These are phyloP conservation scores for Paraphaeosphaeria sporulosa DNA, from an alignment of 2,329 filamentous ascomycete genomes.

Conservation along the genomic window DNA sequence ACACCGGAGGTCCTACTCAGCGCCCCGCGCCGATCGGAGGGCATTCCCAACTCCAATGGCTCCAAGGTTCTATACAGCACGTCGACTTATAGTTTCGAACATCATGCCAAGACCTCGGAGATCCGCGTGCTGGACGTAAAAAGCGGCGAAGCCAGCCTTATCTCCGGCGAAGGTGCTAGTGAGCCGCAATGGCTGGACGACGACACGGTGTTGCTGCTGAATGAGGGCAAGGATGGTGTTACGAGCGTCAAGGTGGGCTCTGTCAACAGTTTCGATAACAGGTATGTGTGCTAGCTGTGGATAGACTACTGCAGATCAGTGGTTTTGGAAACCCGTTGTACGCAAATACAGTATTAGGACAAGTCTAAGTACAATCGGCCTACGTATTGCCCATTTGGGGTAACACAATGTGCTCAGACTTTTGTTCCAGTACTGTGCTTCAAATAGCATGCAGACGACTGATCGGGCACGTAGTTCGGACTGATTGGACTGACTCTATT, in stretches of 20 bases:
- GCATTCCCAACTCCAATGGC: constrained; percentile 72
- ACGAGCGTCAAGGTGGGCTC: constrained; percentile 49
- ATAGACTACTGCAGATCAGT: neutral
- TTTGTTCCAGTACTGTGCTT: neutral
- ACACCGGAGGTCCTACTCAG: constrained; percentile 80
- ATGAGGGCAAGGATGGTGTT: constrained; percentile 49
- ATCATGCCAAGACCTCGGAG: constrained; percentile 73
- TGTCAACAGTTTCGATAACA: constrained; percentile 39
- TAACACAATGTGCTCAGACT: too few relatives aligned
- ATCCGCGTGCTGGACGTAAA: constrained; percentile 75
- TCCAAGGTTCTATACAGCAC: constrained; percentile 71
- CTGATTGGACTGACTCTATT: constrained; percentile 7
- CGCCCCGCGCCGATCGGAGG: constrained; percentile 75
- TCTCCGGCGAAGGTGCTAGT: constrained; percentile 70
- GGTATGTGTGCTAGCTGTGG: constrained; percentile 27
- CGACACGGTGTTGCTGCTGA: constrained; percentile 66
- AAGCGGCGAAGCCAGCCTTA: constrained; percentile 68
- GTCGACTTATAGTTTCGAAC: constrained; percentile 81
- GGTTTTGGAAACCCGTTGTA: neutral
- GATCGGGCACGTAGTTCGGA: too few relatives aligned
- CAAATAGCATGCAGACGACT: too few relatives aligned
- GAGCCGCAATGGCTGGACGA: constrained; percentile 81
- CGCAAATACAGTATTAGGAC: neutral
- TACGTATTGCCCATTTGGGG: too few relatives aligned
- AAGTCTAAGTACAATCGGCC: too few relatives aligned